Evolutionary conservation across 176 grass and related monocot species (phyloP).

Genomic region (Lolium multiflorum): DNA sequence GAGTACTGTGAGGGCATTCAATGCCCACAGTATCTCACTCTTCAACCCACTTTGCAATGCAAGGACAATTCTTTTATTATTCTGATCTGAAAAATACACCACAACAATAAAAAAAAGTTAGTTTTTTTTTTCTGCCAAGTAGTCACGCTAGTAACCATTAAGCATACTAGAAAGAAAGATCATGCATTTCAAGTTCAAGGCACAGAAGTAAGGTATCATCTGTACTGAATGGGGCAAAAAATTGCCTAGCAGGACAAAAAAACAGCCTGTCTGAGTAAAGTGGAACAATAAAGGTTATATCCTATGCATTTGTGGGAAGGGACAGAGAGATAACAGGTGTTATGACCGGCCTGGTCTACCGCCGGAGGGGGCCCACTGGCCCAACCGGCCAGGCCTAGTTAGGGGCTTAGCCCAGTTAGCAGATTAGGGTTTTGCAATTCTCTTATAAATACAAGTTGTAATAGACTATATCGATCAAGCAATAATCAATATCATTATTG

Average conservation of each 20-base stretch:
- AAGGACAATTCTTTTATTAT: slow-evolving; percentile 98
- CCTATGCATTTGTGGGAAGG: not conserved
- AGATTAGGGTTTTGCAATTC: too few relatives aligned
- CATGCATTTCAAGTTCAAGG: slow-evolving; percentile 26
- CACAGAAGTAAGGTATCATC: slow-evolving; percentile 19
- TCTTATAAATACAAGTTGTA: too few relatives aligned
- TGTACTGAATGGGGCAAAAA: slow-evolving; percentile 5
- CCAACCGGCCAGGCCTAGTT: too few relatives aligned
- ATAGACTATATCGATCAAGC: too few relatives aligned
- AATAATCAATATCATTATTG: too few relatives aligned
- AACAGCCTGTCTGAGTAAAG: not conserved
- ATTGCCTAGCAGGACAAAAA: not conserved
- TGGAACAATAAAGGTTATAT: not conserved
- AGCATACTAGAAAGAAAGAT: slow-evolving; percentile 28
- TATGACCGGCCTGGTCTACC: too few relatives aligned
- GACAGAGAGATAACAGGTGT: not conserved
- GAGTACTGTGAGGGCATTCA: slow-evolving; percentile 89
- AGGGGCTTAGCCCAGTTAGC: too few relatives aligned
- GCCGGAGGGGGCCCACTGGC: too few relatives aligned
- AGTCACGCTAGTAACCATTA: not conserved
- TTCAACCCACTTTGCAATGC: slow-evolving; percentile 97
- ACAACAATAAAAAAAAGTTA: slow-evolving; percentile 36
- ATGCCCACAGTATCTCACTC: slow-evolving; percentile 93
- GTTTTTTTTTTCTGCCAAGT: slow-evolving; percentile 14
- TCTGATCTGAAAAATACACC: slow-evolving; percentile 74